Evolutionary conservation across 2,329 filamentous ascomycete genomes (phyloP), one percentile per base, ranked within the genome.

Genomic region (Fusarium denticulatum): DNA sequence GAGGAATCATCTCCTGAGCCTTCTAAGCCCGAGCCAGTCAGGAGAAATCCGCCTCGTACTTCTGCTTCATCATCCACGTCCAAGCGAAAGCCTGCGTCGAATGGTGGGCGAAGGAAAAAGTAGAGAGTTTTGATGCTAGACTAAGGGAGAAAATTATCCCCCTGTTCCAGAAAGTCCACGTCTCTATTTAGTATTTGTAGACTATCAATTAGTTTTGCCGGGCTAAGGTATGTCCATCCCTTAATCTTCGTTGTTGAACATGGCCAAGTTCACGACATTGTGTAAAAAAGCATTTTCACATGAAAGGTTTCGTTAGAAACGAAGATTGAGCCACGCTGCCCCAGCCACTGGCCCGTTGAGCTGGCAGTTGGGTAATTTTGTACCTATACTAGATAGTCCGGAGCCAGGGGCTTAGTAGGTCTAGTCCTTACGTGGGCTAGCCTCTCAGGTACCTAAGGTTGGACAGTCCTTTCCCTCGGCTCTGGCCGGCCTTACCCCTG

Each of bases 71-170:
- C 83, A 66, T 81, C 84, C 45, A 80, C 83, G 24, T 72, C 78
- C n/a, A 86, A 86, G 77, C 80, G 82, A 71, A 86, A 84, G 46
- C 78, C 79, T 34, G 77, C 74, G 28, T 76, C 76, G 30, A 67
- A 40, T 20, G 76, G 76, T 60, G 80, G 77, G 72, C 77, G 82
- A 73, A 81, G 81, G 77, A 84, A 80, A 74, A 81, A 79, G 76
- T 79, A 71, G 78, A 57, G 64, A 58, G 42, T 50, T 69, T 52
- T 65, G 30, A 67, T 68, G 46, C 58, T 59, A 64, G 39, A 50
- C 24, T 22, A 47, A n/a, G 50, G 55, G 55, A 64, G 56, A 67
- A 73, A 63, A 60, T 47, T 64, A 60, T 52, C 64, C 49, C 58
- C 52, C 43, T 37, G 37, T 52, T 49, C 40, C 34, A 50, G 53